Conservation (phyloP, 1,284 basidiomycete genomes). For the Ceratobasidium papillatum region DNA sequence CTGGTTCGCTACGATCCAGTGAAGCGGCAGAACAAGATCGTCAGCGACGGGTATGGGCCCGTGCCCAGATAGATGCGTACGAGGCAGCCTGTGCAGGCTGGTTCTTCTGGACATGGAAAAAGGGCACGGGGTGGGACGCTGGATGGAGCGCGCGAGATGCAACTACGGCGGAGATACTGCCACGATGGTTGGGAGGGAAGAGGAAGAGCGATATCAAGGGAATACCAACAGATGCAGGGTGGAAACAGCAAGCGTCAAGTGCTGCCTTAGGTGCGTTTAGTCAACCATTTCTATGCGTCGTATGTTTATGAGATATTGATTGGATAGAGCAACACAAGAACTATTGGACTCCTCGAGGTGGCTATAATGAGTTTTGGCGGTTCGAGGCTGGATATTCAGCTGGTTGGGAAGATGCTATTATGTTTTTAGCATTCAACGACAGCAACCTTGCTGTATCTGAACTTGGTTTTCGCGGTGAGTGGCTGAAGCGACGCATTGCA, state of each 20-base stretch:
- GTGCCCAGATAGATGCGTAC: constrained; percentile 74
- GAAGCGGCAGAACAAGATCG: constrained; percentile 59
- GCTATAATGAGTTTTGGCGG: constrained; percentile 68
- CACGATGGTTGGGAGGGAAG: constrained; percentile 56
- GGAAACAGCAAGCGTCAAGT: constrained; percentile 54
- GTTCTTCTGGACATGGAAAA: constrained; percentile 92
- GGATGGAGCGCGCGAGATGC: constrained; percentile 84
- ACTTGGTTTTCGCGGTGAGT: constrained; percentile 69
- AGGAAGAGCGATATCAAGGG: constrained; percentile 48
- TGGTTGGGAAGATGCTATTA: constrained; percentile 77
- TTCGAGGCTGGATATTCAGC: constrained; percentile 70
- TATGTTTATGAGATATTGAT: too few species aligned
- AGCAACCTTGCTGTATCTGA: constrained; percentile 55
- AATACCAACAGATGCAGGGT: constrained; percentile 46
- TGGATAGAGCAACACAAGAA: constrained; percentile 60
- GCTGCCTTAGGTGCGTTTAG: background rate
- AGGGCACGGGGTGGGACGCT: constrained; percentile 70
- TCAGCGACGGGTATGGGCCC: constrained; percentile 63
- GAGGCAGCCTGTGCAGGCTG: constrained; percentile 75
- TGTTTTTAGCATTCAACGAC: constrained; percentile 57
- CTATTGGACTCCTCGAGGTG: constrained; percentile 65
- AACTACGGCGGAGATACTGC: constrained; percentile 69
- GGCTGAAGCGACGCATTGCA: constrained; percentile 60
- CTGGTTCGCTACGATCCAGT: constrained; percentile 62
- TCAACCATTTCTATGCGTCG: too few species aligned